Base-by-base conservation (phyloP, 1,139 yeast genomes). In the Scheffersomyces lignicola region DNA sequence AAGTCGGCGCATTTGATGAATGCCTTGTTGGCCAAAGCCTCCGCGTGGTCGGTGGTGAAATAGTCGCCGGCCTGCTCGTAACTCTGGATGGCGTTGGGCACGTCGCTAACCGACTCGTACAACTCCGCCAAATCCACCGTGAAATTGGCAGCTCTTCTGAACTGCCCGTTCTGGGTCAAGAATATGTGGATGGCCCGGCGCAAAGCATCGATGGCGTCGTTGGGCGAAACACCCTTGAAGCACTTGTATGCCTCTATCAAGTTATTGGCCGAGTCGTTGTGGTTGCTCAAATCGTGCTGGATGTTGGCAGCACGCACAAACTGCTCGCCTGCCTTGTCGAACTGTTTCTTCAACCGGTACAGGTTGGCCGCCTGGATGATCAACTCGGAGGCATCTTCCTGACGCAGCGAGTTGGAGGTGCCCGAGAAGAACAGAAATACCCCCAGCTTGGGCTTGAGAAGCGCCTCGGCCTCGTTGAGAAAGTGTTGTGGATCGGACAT, bases 1-100 rank as follows among this genome's bases (percentile, higher is more conserved):
- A 92, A 70, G 54, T 92, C 97, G 1, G 97, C 98, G 47, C 92
- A 86, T 60, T 88, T 88, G 49, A 90, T 67, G 49, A 76, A 86
- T 17, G 95, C 89, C 63, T 92, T 92, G 62, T 82, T 89, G 21
- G 96, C 80, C 41, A 92, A 72, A 7, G 97, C 95, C 45, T 83
- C 85, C 1, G 98, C 97, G 42, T 88, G 92, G 62, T 92, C 98
- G 43, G 94, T 89, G 40, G 80, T 78, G 56, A 85, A 89, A 87
- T 96, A 92, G 54, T 94, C 97, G 27, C 96, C 97, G 4, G 98
- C 97, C 50, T 84, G 86, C 54, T 89, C 95, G 58, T 85, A 92
- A 18, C 92, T 79, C 40, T 73, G 71, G 37, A 84, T 73, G 3
- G 98, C 97, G 46, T 76, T 76, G 12, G 72, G 68, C 17, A 65